phyloP scores from a whole-genome alignment of 805 yeast species.

The Cyberlindnera saturnus region DNA sequence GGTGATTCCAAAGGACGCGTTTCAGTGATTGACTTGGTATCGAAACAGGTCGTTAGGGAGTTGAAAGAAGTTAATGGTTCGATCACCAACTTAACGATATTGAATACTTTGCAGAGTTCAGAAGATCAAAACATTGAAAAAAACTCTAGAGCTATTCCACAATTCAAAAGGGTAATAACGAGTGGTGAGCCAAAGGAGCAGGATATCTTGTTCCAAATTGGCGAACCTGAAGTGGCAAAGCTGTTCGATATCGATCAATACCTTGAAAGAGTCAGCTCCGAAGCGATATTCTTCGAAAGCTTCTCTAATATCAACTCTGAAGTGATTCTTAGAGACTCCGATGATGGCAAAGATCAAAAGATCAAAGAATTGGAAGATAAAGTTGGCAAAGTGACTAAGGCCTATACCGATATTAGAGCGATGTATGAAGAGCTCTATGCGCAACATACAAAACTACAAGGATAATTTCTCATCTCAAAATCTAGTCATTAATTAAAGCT shows the following conservation, averaged over 20 bases:
- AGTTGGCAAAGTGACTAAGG: conserved; percentile 44
- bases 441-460: conserved; percentile 31
- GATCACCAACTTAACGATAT: conserved; percentile 15
- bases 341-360: conserved; percentile 23
- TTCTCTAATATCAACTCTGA: conserved; percentile 35
- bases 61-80: conserved; percentile 28
- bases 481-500: background rate
- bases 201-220: conserved; percentile 33
- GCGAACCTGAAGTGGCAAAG: conserved; percentile 17
- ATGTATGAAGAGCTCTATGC: conserved; percentile 54
- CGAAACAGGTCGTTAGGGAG: conserved; percentile 62
- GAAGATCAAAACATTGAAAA: conserved; percentile 13
- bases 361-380: conserved; percentile 37
- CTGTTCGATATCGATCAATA: conserved; percentile 41
- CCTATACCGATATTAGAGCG: conserved; percentile 51
- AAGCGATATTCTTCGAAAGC: conserved; percentile 48
- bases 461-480: background rate
- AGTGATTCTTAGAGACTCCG: conserved; percentile 19
- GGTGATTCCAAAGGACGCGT: conserved; percentile 74
- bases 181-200: conserved; percentile 37
- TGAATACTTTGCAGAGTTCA: conserved; percentile 9
- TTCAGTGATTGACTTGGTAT: conserved; percentile 58
- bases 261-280: conserved; percentile 40
- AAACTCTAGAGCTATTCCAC: conserved; percentile 42
- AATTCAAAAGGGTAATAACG: conserved; percentile 53